phyloP scores from a whole-genome alignment of 164 flowering plant genomes.

The Vitis riparia region DNA sequence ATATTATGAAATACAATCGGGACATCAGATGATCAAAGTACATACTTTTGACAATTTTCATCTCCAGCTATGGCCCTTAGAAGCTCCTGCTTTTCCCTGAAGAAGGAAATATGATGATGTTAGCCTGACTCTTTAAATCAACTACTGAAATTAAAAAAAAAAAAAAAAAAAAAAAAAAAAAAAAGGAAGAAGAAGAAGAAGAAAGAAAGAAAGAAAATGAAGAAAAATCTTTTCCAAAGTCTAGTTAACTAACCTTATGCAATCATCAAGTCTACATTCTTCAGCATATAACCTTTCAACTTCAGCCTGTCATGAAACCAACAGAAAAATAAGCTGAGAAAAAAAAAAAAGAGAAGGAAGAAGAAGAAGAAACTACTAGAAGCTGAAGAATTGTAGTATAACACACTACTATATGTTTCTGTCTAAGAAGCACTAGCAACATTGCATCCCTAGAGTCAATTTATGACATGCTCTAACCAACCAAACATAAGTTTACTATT shows the following conservation, averaged over 20 bases:
- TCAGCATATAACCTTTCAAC: slow-evolving; percentile 40
- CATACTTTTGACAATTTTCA: slow-evolving; percentile 49
- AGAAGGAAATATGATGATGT: slow-evolving; percentile 14
- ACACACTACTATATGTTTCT: no score
- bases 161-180: no score
- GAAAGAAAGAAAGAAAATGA: not conserved
- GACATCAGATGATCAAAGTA: slow-evolving; percentile 1
- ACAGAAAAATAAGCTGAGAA: not conserved
- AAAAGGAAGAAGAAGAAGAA: no score
- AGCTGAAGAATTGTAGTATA: no score
- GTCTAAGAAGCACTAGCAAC: no score
- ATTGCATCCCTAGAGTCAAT: no score
- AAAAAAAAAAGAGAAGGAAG: no score
- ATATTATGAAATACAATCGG: slow-evolving; percentile 1
- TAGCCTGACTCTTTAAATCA: slow-evolving; percentile 7
- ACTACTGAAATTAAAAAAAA: not conserved
- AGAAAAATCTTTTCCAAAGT: not conserved
- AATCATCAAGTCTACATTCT: slow-evolving; percentile 51
- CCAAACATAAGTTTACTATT: not conserved
- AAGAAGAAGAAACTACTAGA: no score
- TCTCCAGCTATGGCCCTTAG: slow-evolving; percentile 43
- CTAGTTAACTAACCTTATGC: slow-evolving; percentile 48
- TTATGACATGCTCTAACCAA: no score
- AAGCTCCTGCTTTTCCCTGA: slow-evolving; percentile 54
- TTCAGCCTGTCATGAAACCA: slow-evolving; percentile 50